These are phyloP conservation scores for Magnusiomyces tetraspermus DNA, from an alignment of 1,139 yeast genomes.

Conservation along the genomic window DNA sequence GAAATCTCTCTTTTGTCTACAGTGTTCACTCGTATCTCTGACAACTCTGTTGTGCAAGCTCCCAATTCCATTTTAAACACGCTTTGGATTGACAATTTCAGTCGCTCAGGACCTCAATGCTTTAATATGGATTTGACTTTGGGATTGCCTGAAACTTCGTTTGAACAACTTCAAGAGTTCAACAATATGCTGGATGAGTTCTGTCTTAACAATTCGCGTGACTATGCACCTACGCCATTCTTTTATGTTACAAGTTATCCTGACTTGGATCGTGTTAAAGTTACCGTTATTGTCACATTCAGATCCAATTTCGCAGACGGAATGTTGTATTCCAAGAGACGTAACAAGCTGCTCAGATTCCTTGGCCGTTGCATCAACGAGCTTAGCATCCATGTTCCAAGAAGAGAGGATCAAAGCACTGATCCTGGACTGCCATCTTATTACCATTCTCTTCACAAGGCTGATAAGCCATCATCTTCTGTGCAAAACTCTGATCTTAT, in stretches of 20 bases:
- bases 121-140: slow-evolving; percentile 24
- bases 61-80: slow-evolving; percentile 34
- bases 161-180: slow-evolving; percentile 31
- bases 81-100: slow-evolving; percentile 34
- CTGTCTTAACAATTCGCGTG: slow-evolving; percentile 30
- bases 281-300: slow-evolving; percentile 27
- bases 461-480: background rate
- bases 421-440: slow-evolving; percentile 30
- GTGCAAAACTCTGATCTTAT: background rate
- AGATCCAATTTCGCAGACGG: slow-evolving; percentile 33
- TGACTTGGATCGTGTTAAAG: slow-evolving; percentile 30
- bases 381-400: slow-evolving; percentile 14
- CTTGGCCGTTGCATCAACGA: slow-evolving; percentile 33
- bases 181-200: slow-evolving; percentile 27
- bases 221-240: slow-evolving; percentile 30
- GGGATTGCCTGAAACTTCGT: slow-evolving; percentile 34
- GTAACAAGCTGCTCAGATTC: slow-evolving; percentile 28
- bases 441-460: background rate
- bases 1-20: slow-evolving; percentile 35
- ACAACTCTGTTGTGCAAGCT: slow-evolving; percentile 32
- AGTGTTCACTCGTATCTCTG: slow-evolving; percentile 27
- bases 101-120: slow-evolving; percentile 33
- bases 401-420: slow-evolving; percentile 29
- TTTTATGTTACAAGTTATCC: slow-evolving; percentile 30
- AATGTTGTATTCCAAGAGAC: slow-evolving; percentile 25